These are phyloP conservation scores for Ceratocystis albifundus DNA, from an alignment of 2,329 filamentous ascomycete genomes.

Conservation along the genomic window DNA sequence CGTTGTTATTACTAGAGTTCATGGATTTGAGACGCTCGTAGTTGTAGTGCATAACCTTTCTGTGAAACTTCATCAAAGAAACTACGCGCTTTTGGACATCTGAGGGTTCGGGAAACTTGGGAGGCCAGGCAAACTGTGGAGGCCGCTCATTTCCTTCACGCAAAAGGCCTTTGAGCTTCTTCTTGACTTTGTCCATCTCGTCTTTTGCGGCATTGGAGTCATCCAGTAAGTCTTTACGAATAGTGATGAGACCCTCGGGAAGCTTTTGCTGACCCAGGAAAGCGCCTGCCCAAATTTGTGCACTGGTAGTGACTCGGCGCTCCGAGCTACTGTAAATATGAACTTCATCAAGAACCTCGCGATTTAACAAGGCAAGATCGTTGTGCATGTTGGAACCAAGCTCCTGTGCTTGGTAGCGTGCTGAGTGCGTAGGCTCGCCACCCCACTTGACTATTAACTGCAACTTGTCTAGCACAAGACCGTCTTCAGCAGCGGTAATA, in stretches of 20 bases:
- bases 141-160: conserved; percentile 88
- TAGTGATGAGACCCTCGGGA: conserved; percentile 71
- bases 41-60: conserved; percentile 88
- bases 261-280: conserved; percentile 83
- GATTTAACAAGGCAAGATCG: conserved; percentile 83
- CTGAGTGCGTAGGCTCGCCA: conserved; percentile 93
- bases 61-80: conserved; percentile 94
- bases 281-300: conserved; percentile 86
- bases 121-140: conserved; percentile 95
- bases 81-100: conserved; percentile 86
- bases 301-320: conserved; percentile 83
- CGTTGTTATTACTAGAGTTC: background rate
- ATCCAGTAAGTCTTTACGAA: conserved; percentile 88
- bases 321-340: conserved; percentile 94
- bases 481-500: conserved; percentile 86
- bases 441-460: conserved; percentile 99
- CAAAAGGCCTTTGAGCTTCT: conserved; percentile 88
- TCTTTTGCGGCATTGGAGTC: conserved; percentile 98
- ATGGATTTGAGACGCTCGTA: conserved; percentile 62
- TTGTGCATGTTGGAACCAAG: conserved; percentile 93
- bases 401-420: conserved; percentile 89
- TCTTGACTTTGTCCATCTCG: conserved; percentile 99
- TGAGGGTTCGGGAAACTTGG: conserved; percentile 86
- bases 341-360: conserved; percentile 82
- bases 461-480: conserved; percentile 84